Evolutionary conservation across 306 rosid genomes (phyloP).

Genomic region (Glycyrrhiza uralensis): DNA sequence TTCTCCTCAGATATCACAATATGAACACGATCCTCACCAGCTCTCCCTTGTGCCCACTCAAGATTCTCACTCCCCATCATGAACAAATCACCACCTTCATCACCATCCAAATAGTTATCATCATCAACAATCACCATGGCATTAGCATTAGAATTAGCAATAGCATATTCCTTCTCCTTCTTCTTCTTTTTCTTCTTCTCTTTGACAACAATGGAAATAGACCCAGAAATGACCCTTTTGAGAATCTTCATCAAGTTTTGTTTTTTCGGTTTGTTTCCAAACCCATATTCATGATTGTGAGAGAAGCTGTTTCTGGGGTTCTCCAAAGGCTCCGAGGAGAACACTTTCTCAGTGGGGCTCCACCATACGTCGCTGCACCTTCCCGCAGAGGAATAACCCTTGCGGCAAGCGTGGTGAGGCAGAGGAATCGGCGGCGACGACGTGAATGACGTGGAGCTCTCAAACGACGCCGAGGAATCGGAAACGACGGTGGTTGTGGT

Average conservation of each 20-base stretch:
- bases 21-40: conserved; percentile 80
- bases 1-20: conserved; percentile 66
- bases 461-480: conserved; percentile 49
- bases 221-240: conserved; percentile 30
- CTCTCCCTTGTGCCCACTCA: conserved; percentile 85
- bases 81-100: background rate
- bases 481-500: conserved; percentile 15
- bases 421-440: conserved; percentile 27
- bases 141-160: too few species aligned
- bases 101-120: background rate
- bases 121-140: conserved; percentile 12
- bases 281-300: background rate
- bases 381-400: conserved; percentile 10
- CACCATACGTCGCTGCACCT: conserved; percentile 22
- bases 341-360: conserved; percentile 41
- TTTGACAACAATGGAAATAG: too few species aligned
- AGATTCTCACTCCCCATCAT: conserved; percentile 39
- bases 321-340: conserved; percentile 33
- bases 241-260: conserved; percentile 35
- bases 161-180: conserved; percentile 1
- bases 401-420: conserved; percentile 37
- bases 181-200: background rate
- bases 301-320: conserved; percentile 27
- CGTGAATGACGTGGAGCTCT: conserved; percentile 52
- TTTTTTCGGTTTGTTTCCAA: background rate